These are phyloP conservation scores for Meyerozyma guilliermondii DNA, from an alignment of 1,139 yeast species.

Conservation along the genomic window DNA sequence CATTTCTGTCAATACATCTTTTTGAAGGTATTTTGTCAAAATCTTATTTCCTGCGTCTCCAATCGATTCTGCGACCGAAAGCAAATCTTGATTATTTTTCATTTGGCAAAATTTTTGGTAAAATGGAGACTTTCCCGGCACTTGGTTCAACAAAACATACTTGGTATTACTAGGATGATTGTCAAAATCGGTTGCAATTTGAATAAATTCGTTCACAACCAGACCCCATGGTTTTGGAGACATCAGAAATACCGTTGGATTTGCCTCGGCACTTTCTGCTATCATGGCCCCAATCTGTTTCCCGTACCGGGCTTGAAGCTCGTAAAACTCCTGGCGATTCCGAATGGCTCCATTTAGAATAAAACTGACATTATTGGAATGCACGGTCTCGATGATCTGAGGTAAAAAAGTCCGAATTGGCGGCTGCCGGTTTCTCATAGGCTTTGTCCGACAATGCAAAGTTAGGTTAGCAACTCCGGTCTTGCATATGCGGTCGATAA, in stretches of 20 bases:
- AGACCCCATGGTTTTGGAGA: constrained; percentile 51
- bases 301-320: constrained; percentile 48
- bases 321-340: constrained; percentile 49
- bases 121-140: constrained; percentile 70
- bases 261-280: constrained; percentile 84
- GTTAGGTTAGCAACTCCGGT: constrained; percentile 87
- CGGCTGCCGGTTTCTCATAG: constrained; percentile 82
- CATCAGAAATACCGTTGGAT: constrained; percentile 67
- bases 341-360: constrained; percentile 77
- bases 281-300: constrained; percentile 81
- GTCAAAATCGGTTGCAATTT: constrained; percentile 47
- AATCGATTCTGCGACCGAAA: constrained; percentile 18
- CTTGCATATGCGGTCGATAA: constrained; percentile 59
- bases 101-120: constrained; percentile 55
- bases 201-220: constrained; percentile 51
- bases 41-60: constrained; percentile 26
- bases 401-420: constrained; percentile 68
- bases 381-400: constrained; percentile 58
- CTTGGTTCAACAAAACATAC: constrained; percentile 69
- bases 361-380: constrained; percentile 60
- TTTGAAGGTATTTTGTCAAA: constrained; percentile 30
- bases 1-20: constrained; percentile 15
- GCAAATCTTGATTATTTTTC: constrained; percentile 51
- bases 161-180: constrained; percentile 72
- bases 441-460: constrained; percentile 83